phyloP scores from a whole-genome alignment of 1,284 basidiomycete species.

The Amylostereum areolatum region DNA sequence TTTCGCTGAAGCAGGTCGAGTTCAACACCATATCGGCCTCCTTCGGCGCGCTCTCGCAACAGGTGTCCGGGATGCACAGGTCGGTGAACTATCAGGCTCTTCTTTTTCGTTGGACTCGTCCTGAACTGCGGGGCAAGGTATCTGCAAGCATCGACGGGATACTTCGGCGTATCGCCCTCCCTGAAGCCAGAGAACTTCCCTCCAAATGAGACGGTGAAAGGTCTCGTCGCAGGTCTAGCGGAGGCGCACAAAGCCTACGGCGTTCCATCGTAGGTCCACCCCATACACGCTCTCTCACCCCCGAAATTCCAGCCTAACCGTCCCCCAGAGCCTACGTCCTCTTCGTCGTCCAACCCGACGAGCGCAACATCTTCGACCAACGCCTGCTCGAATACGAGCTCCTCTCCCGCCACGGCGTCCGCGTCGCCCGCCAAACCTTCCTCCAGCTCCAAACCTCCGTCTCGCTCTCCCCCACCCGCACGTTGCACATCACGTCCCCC shows the following conservation, averaged over 20 bases:
- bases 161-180: constrained; percentile 54
- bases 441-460: constrained; percentile 54
- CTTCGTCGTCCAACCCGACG: constrained; percentile 85
- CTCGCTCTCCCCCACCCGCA: constrained; percentile 35
- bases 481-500: constrained; percentile 19
- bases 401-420: constrained; percentile 64
- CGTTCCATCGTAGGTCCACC: constrained; percentile 36
- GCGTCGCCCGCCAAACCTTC: constrained; percentile 71
- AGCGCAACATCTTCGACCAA: constrained; percentile 98
- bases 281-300: not conserved
- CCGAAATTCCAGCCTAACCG: constrained; percentile 7
- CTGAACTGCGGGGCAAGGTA: constrained; percentile 40
- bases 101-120: too few relatives aligned
- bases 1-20: constrained; percentile 89
- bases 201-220: constrained; percentile 64
- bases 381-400: constrained; percentile 84
- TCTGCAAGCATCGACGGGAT: constrained; percentile 57
- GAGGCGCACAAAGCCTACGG: constrained; percentile 77
- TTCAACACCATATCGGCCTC: constrained; percentile 97
- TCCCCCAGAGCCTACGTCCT: constrained; percentile 62
- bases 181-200: constrained; percentile 64
- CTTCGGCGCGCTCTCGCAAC: constrained; percentile 81
- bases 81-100: constrained; percentile 25
- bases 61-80: constrained; percentile 74
- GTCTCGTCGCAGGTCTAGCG: constrained; percentile 73